A percentile compares a stretch with the other conserved stretches of the same genome.
Evolutionary conservation across 139 green algal species (phyloP).

Genomic region (Desmodesmus armatus): DNA sequence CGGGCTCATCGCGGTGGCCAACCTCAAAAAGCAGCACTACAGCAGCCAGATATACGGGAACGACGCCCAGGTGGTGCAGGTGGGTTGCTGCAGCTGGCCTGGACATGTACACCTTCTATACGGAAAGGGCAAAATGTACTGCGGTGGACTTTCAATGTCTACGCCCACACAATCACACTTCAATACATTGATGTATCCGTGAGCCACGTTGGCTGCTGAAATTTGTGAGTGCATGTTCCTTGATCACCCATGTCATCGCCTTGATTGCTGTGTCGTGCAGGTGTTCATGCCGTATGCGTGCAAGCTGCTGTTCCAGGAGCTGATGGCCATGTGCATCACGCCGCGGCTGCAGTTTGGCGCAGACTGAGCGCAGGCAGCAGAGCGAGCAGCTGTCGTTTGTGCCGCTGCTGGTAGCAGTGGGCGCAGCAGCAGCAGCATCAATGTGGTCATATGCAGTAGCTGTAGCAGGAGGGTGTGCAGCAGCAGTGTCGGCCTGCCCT

Average conservation of each 20-base stretch:
- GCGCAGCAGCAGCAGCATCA: too few relatives aligned
- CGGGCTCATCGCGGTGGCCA: constrained; percentile 87
- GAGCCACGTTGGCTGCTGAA: too few relatives aligned
- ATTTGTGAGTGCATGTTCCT: too few relatives aligned
- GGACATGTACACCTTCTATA: background rate
- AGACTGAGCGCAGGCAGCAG: constrained; percentile 12
- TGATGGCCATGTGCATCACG: constrained; percentile 89
- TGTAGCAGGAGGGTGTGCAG: too few relatives aligned
- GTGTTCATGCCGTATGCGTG: constrained; percentile 93
- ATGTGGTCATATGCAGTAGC: too few relatives aligned
- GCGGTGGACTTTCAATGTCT: too few relatives aligned
- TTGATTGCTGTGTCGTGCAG: too few relatives aligned
- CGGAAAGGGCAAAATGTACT: too few relatives aligned
- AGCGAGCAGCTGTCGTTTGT: background rate
- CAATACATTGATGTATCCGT: too few relatives aligned
- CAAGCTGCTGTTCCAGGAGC: constrained; percentile 97
- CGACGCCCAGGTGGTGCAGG: constrained; percentile 57
- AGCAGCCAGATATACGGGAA: constrained; percentile 71
- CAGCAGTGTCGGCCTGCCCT: too few relatives aligned
- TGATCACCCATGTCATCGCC: background rate
- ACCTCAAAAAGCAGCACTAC: constrained; percentile 91
- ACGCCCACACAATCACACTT: too few relatives aligned
- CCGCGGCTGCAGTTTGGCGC: constrained; percentile 63
- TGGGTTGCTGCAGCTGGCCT: background rate
- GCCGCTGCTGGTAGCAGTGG: too few relatives aligned